Conservation (phyloP, 2,329 filamentous ascomycete genomes). For the Pyrenophora graminea region DNA sequence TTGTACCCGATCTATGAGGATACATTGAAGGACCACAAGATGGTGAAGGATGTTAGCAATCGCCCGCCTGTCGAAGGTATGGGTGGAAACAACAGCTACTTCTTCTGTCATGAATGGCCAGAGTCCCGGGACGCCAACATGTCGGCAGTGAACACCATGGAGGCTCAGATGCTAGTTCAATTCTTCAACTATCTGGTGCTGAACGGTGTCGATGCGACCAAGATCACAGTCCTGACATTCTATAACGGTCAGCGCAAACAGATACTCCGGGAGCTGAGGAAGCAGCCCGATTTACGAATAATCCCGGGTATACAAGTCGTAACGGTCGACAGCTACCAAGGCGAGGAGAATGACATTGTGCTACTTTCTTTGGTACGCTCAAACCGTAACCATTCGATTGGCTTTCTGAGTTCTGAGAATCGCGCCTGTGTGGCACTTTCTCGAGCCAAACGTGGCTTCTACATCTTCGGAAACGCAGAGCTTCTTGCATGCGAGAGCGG, state of each 20-base stretch:
- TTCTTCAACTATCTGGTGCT: slow-evolving; percentile 73
- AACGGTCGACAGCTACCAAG: slow-evolving; percentile 85
- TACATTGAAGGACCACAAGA: slow-evolving; percentile 60
- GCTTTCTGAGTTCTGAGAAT: slow-evolving; percentile 72
- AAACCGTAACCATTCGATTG: slow-evolving; percentile 62
- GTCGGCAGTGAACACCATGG: slow-evolving; percentile 70
- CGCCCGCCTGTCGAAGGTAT: slow-evolving; percentile 64
- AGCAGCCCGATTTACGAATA: slow-evolving; percentile 48
- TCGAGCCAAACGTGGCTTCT: slow-evolving; percentile 77
- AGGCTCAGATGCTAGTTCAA: slow-evolving; percentile 75
- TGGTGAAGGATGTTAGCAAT: slow-evolving; percentile 52
- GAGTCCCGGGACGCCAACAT: slow-evolving; percentile 67
- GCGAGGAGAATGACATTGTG: slow-evolving; percentile 84
- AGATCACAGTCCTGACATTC: slow-evolving; percentile 83
- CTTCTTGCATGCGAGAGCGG: slow-evolving; percentile 54
- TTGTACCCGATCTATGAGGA: slow-evolving; percentile 65
- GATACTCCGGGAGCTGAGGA: slow-evolving; percentile 58
- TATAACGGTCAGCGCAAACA: slow-evolving; percentile 81
- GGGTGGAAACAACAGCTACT: slow-evolving; percentile 63
- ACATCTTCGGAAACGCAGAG: slow-evolving; percentile 77
- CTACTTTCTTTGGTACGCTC: slow-evolving; percentile 80
- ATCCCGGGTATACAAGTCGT: slow-evolving; percentile 60
- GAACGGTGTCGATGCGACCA: slow-evolving; percentile 63
- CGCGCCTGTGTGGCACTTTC: slow-evolving; percentile 66
- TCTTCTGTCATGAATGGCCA: slow-evolving; percentile 67